Evolutionary conservation across 2,329 filamentous ascomycete genomes (phyloP), one percentile per base, ranked within the genome.

Genomic region (Plenodomus tracheiphilus): DNA sequence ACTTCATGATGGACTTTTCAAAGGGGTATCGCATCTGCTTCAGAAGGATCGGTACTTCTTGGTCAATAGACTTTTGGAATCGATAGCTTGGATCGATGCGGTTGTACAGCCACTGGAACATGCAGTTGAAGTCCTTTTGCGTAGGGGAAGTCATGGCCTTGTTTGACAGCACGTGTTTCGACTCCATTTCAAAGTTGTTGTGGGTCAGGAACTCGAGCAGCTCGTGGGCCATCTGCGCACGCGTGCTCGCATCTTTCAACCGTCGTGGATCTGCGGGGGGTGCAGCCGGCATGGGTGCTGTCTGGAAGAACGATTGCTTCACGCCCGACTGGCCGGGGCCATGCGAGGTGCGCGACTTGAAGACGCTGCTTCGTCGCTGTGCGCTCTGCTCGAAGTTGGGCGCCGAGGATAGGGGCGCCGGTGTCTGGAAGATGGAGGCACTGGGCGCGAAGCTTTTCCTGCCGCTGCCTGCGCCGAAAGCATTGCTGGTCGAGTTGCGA

Each of bases 91-190:
- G 94, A 68, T 99, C 94, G 68, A 99, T 95, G 48, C 91, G 88
- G 66, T 91, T 90, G 73, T 99, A 99, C 3, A 99, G 79, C 89
- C 93, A 99, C 66, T 97, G 91, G 68, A 99, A 99, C 81, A 99
- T 96, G 73, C 84, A 88, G 66, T 95, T 94, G 77, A 99, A 99
- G 71, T 99, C 94, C 69, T 99, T 99, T 63, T 97, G 93, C 1
- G 93, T 99, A 0, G 94, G 95, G 37, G 90, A 96, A 64, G 90
- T 93, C 69, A 96, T 86, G 6, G 91, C 89, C 64, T 97, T 97
- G 56, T 89, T 87, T 1, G 90, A 89, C n/a, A 99, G 79, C 1
- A 85, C 87, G 71, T 97, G 89, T 75, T 96, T 97, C 86, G 95
- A 96, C 62, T 97, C 92, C 81, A 97, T 85, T 74, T 99, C 94